Evolutionary conservation across 371 early-diverging fungal genomes (phyloP).

Genomic region (Polyrhizophydium stewartii): DNA sequence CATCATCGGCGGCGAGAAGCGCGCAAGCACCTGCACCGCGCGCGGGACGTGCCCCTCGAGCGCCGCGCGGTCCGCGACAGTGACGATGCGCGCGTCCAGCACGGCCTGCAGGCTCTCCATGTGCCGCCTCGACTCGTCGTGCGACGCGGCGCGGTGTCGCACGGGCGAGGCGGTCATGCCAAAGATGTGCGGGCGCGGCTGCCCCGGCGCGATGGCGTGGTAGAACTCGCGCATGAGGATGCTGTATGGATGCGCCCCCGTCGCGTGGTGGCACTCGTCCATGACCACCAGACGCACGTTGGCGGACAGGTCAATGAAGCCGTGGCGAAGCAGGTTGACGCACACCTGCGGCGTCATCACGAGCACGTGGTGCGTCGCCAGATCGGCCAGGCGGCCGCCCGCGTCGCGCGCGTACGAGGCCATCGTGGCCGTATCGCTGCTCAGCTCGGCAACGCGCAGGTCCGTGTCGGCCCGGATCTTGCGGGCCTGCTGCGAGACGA

Average conservation of each 20-base stretch:
- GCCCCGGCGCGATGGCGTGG: conserved; percentile 23
- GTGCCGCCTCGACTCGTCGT: conserved; percentile 8
- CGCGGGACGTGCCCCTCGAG: conserved; percentile 19
- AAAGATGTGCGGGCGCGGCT: conserved; percentile 51
- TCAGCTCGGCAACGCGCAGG: conserved; percentile 30
- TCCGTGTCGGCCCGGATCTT: conserved; percentile 27
- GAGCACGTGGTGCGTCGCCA: conserved; percentile 26
- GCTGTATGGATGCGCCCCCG: conserved; percentile 70
- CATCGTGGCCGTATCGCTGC: conserved; percentile 19
- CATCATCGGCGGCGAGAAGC: no score
- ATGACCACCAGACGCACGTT: conserved; percentile 71
- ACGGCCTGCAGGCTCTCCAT: conserved; percentile 52
- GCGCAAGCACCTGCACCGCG: conserved; percentile 22
- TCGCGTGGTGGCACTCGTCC: conserved; percentile 92
- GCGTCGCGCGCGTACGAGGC: conserved; percentile 22
- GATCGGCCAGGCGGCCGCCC: conserved; percentile 19
- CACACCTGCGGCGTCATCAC: conserved; percentile 79
- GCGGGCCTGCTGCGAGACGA: conserved; percentile 79
- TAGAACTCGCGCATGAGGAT: conserved; percentile 85
- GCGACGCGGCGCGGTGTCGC: conserved; percentile 17
- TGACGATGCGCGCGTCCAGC: conserved; percentile 64
- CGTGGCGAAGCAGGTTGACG: conserved; percentile 60
- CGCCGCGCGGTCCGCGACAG: conserved; percentile 37
- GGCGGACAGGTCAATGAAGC: conserved; percentile 32
- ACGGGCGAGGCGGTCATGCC: conserved; percentile 84